Evolutionary conservation across 176 grass and related monocot species (phyloP), one percentile per base, ranked within the genome.

Genomic region (Lolium rigidum): DNA sequence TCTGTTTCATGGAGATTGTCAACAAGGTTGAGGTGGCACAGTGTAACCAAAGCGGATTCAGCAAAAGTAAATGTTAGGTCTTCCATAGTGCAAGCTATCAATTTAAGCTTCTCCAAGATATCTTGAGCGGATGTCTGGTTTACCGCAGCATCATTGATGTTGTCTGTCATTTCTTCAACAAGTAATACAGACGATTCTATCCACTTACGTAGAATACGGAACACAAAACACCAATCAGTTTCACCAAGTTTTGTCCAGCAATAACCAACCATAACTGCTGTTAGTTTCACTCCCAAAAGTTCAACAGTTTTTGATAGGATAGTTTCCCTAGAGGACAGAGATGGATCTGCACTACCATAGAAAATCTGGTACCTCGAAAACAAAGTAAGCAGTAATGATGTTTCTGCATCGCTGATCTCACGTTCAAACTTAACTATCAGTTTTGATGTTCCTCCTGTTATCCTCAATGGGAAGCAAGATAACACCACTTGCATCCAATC

Each of bases 111-210:
- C 83, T 92, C 87, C 77, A 86, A 80, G 48, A 41, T 88, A 78
- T 76, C 73, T 77, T 86, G 80, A 82, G 21, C 58, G 55, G 80
- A 82, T 78, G 76, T 69, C 16, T 79, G 80, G 72, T 92, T 94
- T 77, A 88, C 59, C 44, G 86, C 47, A 58, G 71, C 60, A 75
- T 92, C 76, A 75, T 93, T 92, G 44, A 93, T 79, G 37, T 43
- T 86, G 74, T 94, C 91, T 35, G 89, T 77, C 63, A 87, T 92
- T 90, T 98, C 95, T 84, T 98, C 95, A 90, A 98, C 85, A 35
- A 95, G 86, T 72, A 95, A 86, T 90, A 94, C 91, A 78, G 85
- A 92, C 46, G 80, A 95, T 76, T 95, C 90, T 39, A 95, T 87
- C 88, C 95, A 94, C 80, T 84, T 92, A 62, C 83, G 83, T 73